phyloP scores from a whole-genome alignment of 2,329 filamentous ascomycete species.

The Sphaerulina musiva region DNA sequence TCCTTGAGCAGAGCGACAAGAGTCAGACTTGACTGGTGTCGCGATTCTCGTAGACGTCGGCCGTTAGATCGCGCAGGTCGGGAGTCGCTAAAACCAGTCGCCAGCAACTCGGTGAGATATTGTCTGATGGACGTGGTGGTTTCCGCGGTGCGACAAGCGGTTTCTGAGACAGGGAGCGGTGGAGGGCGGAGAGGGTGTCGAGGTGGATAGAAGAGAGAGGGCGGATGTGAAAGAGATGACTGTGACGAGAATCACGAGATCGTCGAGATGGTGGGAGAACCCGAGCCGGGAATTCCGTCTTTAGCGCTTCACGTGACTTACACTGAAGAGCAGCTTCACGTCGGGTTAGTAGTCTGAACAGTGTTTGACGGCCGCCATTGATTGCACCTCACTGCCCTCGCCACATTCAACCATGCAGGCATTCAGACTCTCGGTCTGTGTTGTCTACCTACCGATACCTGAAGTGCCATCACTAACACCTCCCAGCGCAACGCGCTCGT shows the following conservation, averaged over 20 bases:
- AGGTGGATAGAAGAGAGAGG: conserved; percentile 16
- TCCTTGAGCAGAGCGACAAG: conserved; percentile 40
- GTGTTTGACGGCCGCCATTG: background rate
- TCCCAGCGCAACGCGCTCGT: conserved; percentile 54
- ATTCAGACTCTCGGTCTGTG: conserved; percentile 53
- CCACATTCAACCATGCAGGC: conserved; percentile 46
- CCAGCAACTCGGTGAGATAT: conserved; percentile 18
- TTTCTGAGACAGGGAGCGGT: conserved; percentile 24
- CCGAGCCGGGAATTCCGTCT: background rate
- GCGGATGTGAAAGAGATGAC: conserved; percentile 3
- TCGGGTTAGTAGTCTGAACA: background rate
- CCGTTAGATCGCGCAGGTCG: conserved; percentile 28
- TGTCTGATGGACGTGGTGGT: conserved; percentile 1
- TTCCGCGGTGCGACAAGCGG: conserved; percentile 15
- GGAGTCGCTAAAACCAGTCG: conserved; percentile 20
- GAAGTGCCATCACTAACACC: conserved; percentile 30
- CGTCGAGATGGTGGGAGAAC: background rate
- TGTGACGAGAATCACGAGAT: conserved; percentile 1
- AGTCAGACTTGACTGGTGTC: conserved; percentile 14
- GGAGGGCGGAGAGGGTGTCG: conserved; percentile 16
- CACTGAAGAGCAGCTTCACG: background rate
- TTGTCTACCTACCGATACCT: background rate
- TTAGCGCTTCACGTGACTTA: background rate
- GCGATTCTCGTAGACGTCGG: conserved; percentile 28
- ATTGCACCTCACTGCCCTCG: background rate